Base-by-base conservation (phyloP, 2,329 filamentous ascomycete genomes). In the Macrophomina tecta region DNA sequence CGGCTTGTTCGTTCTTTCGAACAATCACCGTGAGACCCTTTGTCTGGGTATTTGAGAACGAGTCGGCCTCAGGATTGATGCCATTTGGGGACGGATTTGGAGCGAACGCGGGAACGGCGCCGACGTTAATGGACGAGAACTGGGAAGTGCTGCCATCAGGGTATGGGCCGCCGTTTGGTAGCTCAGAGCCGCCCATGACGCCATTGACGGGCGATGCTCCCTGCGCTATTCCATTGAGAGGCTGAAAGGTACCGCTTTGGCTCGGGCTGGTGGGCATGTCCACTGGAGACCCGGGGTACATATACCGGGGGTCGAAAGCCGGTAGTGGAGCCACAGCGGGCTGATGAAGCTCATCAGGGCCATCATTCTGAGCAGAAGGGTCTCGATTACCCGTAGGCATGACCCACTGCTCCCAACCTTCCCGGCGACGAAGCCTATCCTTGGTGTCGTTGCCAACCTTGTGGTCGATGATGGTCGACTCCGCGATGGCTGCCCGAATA, bases 361-460 rank as follows among this genome's bases (percentile, higher is more conserved):
- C 93, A 18, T 90, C 86, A 72, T 91, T 91, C 75, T 90, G 91
- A 46, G 91, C 92, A 23, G 87, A 85, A 49, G 88, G 84, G 71
- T 93, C 88, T 69, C 94, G 90, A 69, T 92, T 87, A 12, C 89
- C 85, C 74, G 89, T 84, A 1, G 87, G 86, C 67, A 96, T 80
- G 23, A 97, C 86, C 84, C 92, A 98, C 70, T 89, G 87, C 71
- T 90, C 85, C 92, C 93, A 97, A 32, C 87, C 89, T 23, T 92
- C 86, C 32, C 87, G 86, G 68, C 88, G 87, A 62, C 95, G 90
- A 53, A 98, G 78, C 51, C 93, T 87, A 76, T 97, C 93, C 60
- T 90, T 82, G 38, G 90, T 89, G 76, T 97, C 93, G 34, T 91
- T 87, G 48, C 91, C 90, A 40, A 89, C 80, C 55, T 90, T 85